Percentiles rank a stretch among this genome's conserved stretches.
These are phyloP conservation scores for Nitzschia inconspicua DNA, from an alignment of 108 stramenopile genomes.

Conservation along the genomic window DNA sequence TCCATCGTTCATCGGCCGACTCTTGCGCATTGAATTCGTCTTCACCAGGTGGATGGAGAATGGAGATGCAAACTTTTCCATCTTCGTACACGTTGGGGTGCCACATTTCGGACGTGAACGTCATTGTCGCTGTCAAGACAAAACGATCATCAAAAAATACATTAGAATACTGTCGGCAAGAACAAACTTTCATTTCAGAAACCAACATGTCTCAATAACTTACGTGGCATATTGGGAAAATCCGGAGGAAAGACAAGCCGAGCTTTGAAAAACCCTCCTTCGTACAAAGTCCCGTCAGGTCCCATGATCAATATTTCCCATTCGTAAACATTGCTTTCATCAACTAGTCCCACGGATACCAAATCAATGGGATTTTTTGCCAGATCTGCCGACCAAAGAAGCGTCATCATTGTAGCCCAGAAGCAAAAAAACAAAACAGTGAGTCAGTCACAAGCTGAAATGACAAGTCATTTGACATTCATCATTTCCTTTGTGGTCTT, in stretches of 20 bases:
- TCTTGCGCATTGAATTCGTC: conserved; percentile 94
- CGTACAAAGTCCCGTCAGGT: conserved; percentile 85
- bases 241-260: conserved; percentile 90
- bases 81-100: conserved; percentile 95
- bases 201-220: too few relatives aligned
- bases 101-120: conserved; percentile 96
- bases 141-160: too few relatives aligned
- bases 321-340: conserved; percentile 85
- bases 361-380: conserved; percentile 87
- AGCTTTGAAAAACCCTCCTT: conserved; percentile 98
- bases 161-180: too few relatives aligned
- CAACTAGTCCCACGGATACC: conserved; percentile 82
- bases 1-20: conserved; percentile 97
- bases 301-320: conserved; percentile 98
- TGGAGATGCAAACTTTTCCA: conserved; percentile 96
- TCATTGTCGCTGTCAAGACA: too few relatives aligned
- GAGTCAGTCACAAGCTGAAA: not conserved
- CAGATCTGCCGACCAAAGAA: too few relatives aligned
- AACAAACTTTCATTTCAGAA: too few relatives aligned
- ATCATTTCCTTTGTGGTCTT: too few relatives aligned
- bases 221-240: conserved; percentile 98
- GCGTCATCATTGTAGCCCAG: too few relatives aligned
- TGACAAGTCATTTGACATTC: too few relatives aligned
- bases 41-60: conserved; percentile 97
- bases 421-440: not conserved